A percentile compares a stretch with the other conserved stretches of the same genome.
These are phyloP conservation scores for Polygonum aviculare DNA, from an alignment of 148 eudicot species.

Conservation along the genomic window DNA sequence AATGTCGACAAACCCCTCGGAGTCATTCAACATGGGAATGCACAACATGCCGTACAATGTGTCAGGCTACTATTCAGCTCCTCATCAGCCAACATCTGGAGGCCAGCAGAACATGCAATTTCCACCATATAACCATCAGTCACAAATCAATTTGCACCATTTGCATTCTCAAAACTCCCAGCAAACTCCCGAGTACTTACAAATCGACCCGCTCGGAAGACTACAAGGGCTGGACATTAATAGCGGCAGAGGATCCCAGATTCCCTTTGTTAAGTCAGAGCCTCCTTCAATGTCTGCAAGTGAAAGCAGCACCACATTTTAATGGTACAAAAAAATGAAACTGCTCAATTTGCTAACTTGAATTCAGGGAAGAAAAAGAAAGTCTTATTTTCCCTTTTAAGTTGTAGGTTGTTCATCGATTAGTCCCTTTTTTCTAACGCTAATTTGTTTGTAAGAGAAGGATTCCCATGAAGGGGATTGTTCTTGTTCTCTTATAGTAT, in stretches of 20 bases:
- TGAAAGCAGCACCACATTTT: conserved; percentile 44
- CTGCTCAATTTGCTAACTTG: conserved; percentile 32
- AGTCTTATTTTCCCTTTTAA: conserved; percentile 16
- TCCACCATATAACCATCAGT: conserved; percentile 20
- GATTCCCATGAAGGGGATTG: conserved; percentile 20
- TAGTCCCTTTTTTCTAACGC: conserved; percentile 9
- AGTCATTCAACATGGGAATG: conserved; percentile 28
- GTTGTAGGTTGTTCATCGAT: conserved; percentile 19
- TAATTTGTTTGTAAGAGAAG: conserved; percentile 14
- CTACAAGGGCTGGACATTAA: conserved; percentile 34
- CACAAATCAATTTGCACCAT: conserved; percentile 21
- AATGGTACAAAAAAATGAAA: conserved; percentile 12
- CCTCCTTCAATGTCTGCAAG: conserved; percentile 34
- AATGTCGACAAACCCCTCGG: conserved; percentile 26
- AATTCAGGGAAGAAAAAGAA: conserved; percentile 6
- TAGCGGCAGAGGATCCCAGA: conserved; percentile 24
- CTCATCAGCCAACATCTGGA: conserved; percentile 22
- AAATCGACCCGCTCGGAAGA: conserved; percentile 29
- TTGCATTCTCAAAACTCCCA: conserved; percentile 19
- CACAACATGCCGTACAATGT: conserved; percentile 27
- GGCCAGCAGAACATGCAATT: conserved; percentile 33
- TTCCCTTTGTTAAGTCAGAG: conserved; percentile 25
- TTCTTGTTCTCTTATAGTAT: background rate
- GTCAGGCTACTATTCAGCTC: conserved; percentile 21
- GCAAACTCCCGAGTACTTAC: conserved; percentile 17